Percentiles rank a stretch among this genome's conserved stretches.
Conservation (phyloP, 2,329 filamentous ascomycete species). For the Tricladium varicosporioides region DNA sequence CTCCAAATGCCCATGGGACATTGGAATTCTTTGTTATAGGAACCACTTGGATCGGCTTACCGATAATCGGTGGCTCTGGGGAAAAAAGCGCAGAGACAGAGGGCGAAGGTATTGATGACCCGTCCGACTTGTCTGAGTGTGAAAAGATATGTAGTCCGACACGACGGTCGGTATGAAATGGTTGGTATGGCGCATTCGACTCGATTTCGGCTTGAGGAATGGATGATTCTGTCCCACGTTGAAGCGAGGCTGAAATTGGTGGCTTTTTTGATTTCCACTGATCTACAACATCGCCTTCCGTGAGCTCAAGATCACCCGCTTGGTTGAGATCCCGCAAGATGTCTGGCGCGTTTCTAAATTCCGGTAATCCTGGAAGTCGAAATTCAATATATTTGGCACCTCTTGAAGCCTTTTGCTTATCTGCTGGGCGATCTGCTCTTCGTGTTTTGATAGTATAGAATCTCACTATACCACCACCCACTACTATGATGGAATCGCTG, state of each 20-base stretch:
- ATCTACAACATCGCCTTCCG: slow-evolving; percentile 28
- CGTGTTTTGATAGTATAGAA: slow-evolving; percentile 49
- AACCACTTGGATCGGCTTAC: slow-evolving; percentile 5
- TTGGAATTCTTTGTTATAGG: slow-evolving; percentile 9
- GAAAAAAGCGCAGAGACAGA: slow-evolving; percentile 29
- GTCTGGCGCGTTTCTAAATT: slow-evolving; percentile 55
- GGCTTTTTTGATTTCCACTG: slow-evolving; percentile 39
- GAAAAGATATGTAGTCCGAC: slow-evolving; percentile 73
- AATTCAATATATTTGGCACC: slow-evolving; percentile 50
- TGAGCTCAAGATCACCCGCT: slow-evolving; percentile 30
- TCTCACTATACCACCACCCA: slow-evolving; percentile 64
- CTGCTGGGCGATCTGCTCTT: slow-evolving; percentile 51
- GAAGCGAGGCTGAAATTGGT: slow-evolving; percentile 39
- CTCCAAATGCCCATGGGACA: slow-evolving; percentile 59
- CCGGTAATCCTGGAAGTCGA: slow-evolving; percentile 61
- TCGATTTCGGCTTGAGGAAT: slow-evolving; percentile 85
- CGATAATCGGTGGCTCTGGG: slow-evolving; percentile 17
- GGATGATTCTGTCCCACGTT: slow-evolving; percentile 51
- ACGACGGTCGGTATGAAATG: slow-evolving; percentile 88
- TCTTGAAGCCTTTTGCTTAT: slow-evolving; percentile 53
- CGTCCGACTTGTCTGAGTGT: slow-evolving; percentile 6
- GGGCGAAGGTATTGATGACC: slow-evolving; percentile 16
- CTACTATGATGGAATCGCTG: slow-evolving; percentile 60
- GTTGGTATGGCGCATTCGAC: slow-evolving; percentile 91
- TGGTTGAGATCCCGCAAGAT: slow-evolving; percentile 56